These are phyloP conservation scores for Aphanomyces astaci DNA, from an alignment of 352 stramenopile genomes.

Conservation along the genomic window DNA sequence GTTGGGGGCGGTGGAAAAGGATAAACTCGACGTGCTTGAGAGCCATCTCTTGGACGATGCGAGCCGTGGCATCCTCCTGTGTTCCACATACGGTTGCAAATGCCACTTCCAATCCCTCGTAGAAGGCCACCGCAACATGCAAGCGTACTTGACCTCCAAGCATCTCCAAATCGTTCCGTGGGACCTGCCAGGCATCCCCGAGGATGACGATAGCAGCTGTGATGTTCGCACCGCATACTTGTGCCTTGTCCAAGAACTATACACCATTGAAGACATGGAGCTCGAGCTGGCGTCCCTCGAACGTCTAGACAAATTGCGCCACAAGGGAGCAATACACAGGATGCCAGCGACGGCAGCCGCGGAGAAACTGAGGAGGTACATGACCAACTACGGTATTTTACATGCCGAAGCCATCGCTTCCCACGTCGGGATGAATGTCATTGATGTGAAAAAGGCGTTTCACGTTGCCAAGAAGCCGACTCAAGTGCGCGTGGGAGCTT, in stretches of 20 bases:
- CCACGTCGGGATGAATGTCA: constrained; percentile 41
- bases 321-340: neutral
- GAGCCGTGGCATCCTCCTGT: constrained; percentile 57
- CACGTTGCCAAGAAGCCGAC: constrained; percentile 62
- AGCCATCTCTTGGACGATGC: constrained; percentile 65
- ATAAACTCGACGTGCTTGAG: constrained; percentile 41
- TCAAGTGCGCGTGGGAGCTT: constrained; percentile 45
- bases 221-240: constrained; percentile 3
- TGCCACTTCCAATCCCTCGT: constrained; percentile 61
- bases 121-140: neutral
- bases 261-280: constrained; percentile 1
- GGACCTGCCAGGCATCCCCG: neutral
- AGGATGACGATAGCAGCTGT: neutral
- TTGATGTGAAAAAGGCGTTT: constrained; percentile 73
- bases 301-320: neutral
- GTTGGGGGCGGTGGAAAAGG: neutral
- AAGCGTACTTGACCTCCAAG: neutral
- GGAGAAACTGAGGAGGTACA: constrained; percentile 41
- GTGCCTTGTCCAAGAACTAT: constrained; percentile 13
- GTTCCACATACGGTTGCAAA: constrained; percentile 52
- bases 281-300: neutral
- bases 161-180: neutral
- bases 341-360: neutral
- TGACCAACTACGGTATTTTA: constrained; percentile 64
- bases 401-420: constrained; percentile 45